A percentile compares a stretch with the other conserved stretches of the same genome.
Evolutionary conservation across 2,329 filamentous ascomycete species (phyloP).

Genomic region (Ceratocystis eucalypticola): DNA sequence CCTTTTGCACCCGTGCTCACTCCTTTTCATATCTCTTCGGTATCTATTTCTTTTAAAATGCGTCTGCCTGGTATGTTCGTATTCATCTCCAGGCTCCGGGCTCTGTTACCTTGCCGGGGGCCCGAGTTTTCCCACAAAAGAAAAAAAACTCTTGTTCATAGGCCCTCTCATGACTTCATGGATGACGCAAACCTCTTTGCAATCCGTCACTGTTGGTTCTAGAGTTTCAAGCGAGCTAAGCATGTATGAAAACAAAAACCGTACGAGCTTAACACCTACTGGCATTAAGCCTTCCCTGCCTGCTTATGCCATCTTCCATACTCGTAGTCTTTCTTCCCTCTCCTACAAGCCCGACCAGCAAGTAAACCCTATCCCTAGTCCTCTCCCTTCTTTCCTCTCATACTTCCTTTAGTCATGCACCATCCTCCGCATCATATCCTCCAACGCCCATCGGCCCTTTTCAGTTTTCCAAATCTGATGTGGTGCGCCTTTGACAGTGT

Average conservation of each 20-base stretch:
- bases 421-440: constrained; percentile 15
- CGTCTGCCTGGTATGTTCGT: neutral
- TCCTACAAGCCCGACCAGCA: neutral
- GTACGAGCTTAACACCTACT: neutral
- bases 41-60: too few species aligned
- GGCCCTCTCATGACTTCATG: neutral
- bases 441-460: constrained; percentile 14
- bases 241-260: too few species aligned
- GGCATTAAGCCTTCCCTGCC: neutral
- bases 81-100: neutral
- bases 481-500: constrained; percentile 70
- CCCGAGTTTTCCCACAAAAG: neutral
- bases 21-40: neutral
- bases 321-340: too few species aligned
- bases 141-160: neutral
- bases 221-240: too few species aligned
- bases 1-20: neutral
- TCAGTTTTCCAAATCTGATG: constrained; percentile 63
- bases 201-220: neutral
- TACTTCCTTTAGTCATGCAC: neutral
- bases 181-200: neutral
- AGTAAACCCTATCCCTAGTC: neutral
- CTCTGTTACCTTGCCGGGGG: neutral
- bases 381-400: neutral
- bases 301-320: too few species aligned